Conservation (phyloP, 2,329 filamentous ascomycete genomes). For the Aspergillus melleus region DNA sequence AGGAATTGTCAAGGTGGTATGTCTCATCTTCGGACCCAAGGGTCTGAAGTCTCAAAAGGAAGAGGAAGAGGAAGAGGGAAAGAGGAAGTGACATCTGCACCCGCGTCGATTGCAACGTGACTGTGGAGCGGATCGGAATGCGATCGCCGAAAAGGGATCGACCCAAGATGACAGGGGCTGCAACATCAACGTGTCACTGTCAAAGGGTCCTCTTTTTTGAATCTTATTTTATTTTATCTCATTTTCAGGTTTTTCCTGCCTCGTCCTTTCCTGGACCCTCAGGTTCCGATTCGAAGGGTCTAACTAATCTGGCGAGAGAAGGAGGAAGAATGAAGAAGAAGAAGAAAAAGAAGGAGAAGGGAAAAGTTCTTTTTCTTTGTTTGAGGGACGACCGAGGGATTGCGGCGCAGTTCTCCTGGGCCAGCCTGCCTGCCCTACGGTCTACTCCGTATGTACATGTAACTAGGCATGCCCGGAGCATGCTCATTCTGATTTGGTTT, state of each 20-base stretch:
- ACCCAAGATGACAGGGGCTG: constrained; percentile 10
- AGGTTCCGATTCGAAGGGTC: neutral
- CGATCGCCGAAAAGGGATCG: constrained; percentile 14
- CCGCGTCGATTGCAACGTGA: constrained; percentile 16
- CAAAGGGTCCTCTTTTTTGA: neutral
- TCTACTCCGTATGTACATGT: neutral
- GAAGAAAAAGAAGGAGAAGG: neutral
- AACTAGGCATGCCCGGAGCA: no score
- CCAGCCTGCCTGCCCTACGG: neutral
- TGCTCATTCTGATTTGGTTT: no score
- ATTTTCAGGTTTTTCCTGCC: neutral
- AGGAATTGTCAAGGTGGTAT: constrained; percentile 17
- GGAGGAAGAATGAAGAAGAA: neutral
- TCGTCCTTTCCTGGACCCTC: neutral
- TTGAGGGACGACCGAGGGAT: neutral
- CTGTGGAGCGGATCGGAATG: constrained; percentile 19
- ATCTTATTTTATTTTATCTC: neutral
- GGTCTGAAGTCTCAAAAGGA: no score
- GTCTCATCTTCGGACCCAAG: constrained; percentile 8
- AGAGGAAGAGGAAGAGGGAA: neutral
- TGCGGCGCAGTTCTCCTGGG: no score
- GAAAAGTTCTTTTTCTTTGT: neutral
- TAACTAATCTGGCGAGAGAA: neutral
- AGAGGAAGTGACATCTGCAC: neutral
- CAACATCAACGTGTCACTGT: constrained; percentile 9